Base-by-base conservation (phyloP, 2,329 filamentous ascomycete genomes). In the Aspergillus pseudoterreus region DNA sequence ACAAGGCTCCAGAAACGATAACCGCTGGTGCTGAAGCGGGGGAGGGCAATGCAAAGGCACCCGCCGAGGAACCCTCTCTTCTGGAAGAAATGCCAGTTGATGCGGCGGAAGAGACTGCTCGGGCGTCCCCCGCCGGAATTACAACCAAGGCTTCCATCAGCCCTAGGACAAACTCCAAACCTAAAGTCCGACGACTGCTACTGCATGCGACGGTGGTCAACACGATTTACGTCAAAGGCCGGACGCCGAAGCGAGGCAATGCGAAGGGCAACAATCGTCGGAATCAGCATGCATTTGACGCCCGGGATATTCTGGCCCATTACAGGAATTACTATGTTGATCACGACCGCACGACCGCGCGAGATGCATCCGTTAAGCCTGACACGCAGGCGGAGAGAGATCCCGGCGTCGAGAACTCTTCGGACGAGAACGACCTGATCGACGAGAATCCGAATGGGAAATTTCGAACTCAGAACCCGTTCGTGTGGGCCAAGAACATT, bases 161-260 rank as follows among this genome's bases (percentile, higher is more conserved):
- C 15, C 12, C 4, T 12, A 41, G 50, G n/a, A 35, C 49, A 19
- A 50, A 49, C 32, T 49, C 59, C 12, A 68, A 64, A 27, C 57
- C 53, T 4, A 64, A 58, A 51, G 46, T 74, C 11, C 75, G 89
- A 49, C 80, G 83, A 6, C 68, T 96, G 55, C 79, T 88, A 17
- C 71, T 96, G 47, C 92, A 96, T 66, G 90, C 89, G 15, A 96
- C 92, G 0, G 74, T 96, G 4, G 72, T 94, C 46, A 96, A 96
- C 68, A 95, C 91, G 0, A 82, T 91, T 12, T 95, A 96, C 66
- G 83, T 68, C 33, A 58, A 57, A 14, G 58, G 65, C 6, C 59
- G 60, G 35, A 54, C 51, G 17, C 57, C 49, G 5, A 42, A 53
- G 24, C 35, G 47, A n/a, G 49, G 49, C n/a, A 35, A 36, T 6